Conservation (phyloP, 2,329 filamentous ascomycete species). For the Talaromyces pinophilus region DNA sequence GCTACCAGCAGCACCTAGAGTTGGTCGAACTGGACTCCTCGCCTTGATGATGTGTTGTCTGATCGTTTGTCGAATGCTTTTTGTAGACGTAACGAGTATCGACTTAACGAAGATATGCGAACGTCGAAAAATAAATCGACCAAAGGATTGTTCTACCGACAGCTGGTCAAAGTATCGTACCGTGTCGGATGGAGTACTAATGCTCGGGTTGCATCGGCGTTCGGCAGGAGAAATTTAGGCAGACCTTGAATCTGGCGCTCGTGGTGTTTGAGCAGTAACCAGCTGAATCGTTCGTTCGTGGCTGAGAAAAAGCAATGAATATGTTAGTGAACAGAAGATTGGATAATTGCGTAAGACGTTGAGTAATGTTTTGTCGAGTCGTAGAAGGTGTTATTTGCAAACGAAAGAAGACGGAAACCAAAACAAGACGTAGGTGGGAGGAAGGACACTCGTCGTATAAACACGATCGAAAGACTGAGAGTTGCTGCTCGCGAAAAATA, state of each 20-base stretch:
- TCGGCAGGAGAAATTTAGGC: conserved; percentile 14
- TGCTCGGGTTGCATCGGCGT: conserved; percentile 20
- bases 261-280: neutral
- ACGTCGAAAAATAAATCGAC: neutral
- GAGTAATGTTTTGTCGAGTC: neutral
- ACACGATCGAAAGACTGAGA: neutral
- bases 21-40: neutral
- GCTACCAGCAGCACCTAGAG: conserved; percentile 22
- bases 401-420: neutral
- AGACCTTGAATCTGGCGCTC: neutral
- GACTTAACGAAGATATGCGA: neutral
- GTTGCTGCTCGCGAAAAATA: neutral
- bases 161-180: conserved; percentile 11
- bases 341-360: neutral
- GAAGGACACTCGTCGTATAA: conserved; percentile 2
- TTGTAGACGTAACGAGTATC: neutral
- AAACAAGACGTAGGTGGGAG: neutral
- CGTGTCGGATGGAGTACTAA: conserved; percentile 8
- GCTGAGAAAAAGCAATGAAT: neutral
- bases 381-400: neutral
- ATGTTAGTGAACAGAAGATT: neutral
- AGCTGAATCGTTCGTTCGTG: neutral
- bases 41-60: neutral
- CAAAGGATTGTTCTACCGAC: neutral
- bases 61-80: neutral